Percentiles rank a stretch among this genome's conserved stretches.
phyloP scores from a whole-genome alignment of 192 early-diverging fungal species.

The Geranomyces michiganensis region DNA sequence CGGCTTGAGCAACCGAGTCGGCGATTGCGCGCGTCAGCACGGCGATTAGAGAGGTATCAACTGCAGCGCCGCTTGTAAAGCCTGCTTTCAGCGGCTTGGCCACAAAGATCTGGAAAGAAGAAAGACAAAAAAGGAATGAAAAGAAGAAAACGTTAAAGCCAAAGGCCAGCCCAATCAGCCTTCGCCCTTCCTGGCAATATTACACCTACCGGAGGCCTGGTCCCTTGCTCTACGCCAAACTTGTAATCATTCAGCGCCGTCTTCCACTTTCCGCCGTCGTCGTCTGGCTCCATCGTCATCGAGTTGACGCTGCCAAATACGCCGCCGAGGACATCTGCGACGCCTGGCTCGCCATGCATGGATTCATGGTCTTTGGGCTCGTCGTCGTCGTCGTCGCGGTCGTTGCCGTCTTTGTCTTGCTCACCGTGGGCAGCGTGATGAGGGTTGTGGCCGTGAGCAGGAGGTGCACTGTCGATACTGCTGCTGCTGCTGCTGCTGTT shows the following conservation, averaged over 20 bases:
- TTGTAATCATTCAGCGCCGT: slow-evolving; percentile 5
- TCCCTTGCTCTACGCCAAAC: slow-evolving; percentile 1
- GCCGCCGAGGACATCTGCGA: slow-evolving; percentile 4
- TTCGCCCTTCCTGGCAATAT: no score
- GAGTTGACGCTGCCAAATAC: slow-evolving; percentile 13
- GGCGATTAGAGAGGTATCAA: slow-evolving; percentile 2
- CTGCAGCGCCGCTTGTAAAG: background rate
- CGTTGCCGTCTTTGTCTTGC: background rate
- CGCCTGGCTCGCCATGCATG: slow-evolving; percentile 30
- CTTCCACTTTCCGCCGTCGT: slow-evolving; percentile 24
- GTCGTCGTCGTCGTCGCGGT: slow-evolving; percentile 16
- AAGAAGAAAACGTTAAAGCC: background rate
- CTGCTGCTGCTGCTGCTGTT: no score
- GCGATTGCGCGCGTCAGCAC: slow-evolving; percentile 20
- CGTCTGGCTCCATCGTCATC: slow-evolving; percentile 8
- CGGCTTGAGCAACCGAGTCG: slow-evolving; percentile 1
- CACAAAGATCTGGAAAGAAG: background rate
- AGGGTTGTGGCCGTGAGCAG: no score
- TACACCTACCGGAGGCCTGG: slow-evolving; percentile 9
- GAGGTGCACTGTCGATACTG: no score
- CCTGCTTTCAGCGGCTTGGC: no score
- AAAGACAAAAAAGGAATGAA: background rate
- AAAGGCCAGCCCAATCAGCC: no score
- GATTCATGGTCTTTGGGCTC: slow-evolving; percentile 18
- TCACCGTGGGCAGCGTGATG: no score